phyloP scores from a whole-genome alignment of 2,329 filamentous ascomycete genomes.

The Penicillium sp. region DNA sequence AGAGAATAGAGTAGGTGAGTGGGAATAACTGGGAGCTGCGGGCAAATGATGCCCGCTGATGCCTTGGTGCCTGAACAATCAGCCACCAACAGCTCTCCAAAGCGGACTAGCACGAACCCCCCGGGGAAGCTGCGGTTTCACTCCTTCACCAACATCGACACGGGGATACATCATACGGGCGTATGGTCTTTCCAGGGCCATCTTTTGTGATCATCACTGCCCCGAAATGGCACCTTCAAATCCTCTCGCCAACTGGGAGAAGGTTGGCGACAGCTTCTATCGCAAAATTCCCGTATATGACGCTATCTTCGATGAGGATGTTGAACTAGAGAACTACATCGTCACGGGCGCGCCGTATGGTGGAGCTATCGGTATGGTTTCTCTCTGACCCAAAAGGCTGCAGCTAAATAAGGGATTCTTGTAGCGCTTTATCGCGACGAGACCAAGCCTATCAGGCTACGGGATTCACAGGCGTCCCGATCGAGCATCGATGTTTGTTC shows the following conservation, averaged over 20 bases:
- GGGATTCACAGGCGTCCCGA: conserved; percentile 69
- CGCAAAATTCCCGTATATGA: conserved; percentile 93
- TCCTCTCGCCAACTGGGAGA: conserved; percentile 89
- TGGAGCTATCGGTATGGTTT: conserved; percentile 77
- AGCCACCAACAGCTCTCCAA: conserved; percentile 3
- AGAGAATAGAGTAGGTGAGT: conserved; percentile 6
- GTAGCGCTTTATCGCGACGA: conserved; percentile 86
- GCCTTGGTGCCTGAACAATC: conserved; percentile 11
- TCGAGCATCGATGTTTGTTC: conserved; percentile 93
- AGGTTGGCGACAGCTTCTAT: conserved; percentile 90
- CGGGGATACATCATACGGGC: conserved; percentile 13
- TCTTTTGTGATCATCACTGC: conserved; percentile 7
- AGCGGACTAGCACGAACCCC: conserved; percentile 12
- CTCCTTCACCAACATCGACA: conserved; percentile 18
- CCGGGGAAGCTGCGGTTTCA: conserved; percentile 9
- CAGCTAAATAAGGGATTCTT: background rate
- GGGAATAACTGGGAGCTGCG: background rate
- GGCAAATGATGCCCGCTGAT: background rate
- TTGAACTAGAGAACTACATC: conserved; percentile 93
- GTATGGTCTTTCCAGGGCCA: conserved; percentile 13
- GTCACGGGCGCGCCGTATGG: conserved; percentile 90
- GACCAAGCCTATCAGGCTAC: conserved; percentile 76
- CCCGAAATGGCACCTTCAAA: conserved; percentile 51
- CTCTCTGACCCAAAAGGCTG: background rate
- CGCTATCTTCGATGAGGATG: conserved; percentile 84